A percentile compares a stretch with the other conserved stretches of the same genome.
These are phyloP conservation scores for Primulina eburnea DNA, from an alignment of 257 asterid species.

Conservation along the genomic window DNA sequence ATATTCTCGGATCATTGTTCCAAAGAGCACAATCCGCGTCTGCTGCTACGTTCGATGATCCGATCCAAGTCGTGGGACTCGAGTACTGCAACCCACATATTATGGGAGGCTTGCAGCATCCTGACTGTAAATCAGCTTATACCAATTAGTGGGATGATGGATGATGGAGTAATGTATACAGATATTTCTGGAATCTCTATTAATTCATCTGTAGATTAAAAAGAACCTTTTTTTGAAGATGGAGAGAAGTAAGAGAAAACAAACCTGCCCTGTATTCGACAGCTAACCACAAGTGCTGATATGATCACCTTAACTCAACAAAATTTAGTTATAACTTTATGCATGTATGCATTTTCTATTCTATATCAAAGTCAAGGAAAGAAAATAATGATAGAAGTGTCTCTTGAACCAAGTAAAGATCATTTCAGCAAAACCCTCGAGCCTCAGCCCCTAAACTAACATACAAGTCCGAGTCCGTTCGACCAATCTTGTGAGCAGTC, in stretches of 20 bases:
- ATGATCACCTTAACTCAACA: too few relatives aligned
- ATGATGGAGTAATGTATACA: neutral
- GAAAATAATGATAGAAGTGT: neutral
- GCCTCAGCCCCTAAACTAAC: neutral
- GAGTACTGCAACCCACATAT: constrained; percentile 63
- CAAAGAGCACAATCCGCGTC: constrained; percentile 60
- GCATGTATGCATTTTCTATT: too few relatives aligned
- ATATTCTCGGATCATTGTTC: constrained; percentile 66
- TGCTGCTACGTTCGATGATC: constrained; percentile 48
- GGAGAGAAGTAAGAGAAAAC: too few relatives aligned
- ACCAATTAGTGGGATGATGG: too few relatives aligned
- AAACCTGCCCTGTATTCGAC: too few relatives aligned
- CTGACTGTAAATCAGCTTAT: constrained; percentile 47
- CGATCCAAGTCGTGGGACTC: constrained; percentile 62
- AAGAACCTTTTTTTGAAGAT: too few relatives aligned
- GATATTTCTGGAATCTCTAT: too few relatives aligned
- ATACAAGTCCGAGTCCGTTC: neutral
- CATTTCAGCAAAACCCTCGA: neutral
- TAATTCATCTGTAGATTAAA: too few relatives aligned
- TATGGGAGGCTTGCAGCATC: constrained; percentile 89
- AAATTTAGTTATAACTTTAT: too few relatives aligned
- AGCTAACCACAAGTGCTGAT: too few relatives aligned
- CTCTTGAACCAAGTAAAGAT: neutral
- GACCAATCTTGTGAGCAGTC: neutral
- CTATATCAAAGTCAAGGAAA: too few relatives aligned